Conservation (phyloP, 495 filamentous ascomycete genomes). For the Aspergillus sclerotioniger region DNA sequence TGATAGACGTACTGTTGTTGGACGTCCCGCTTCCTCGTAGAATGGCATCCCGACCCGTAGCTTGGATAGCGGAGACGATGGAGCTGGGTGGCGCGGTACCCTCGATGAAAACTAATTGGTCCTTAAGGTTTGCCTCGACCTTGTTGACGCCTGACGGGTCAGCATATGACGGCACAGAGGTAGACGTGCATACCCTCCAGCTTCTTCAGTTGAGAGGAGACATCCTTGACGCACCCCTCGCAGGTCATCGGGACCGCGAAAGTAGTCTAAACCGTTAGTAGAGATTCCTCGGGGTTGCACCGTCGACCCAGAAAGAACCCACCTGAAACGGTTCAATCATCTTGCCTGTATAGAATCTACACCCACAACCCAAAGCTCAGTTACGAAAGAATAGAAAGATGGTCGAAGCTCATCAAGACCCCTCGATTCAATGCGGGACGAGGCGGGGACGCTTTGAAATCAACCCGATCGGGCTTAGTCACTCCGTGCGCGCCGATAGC, state of each 20-base stretch:
- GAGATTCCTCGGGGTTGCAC: constrained; percentile 1
- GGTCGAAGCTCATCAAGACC: constrained; percentile 5
- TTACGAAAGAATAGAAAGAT: constrained; percentile 2
- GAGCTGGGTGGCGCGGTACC: constrained; percentile 75
- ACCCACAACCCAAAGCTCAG: not conserved
- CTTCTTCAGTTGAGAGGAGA: constrained; percentile 71
- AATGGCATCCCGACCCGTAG: constrained; percentile 90
- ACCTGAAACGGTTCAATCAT: constrained; percentile 63
- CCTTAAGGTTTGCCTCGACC: constrained; percentile 47
- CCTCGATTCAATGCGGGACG: constrained; percentile 5
- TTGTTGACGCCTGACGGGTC: constrained; percentile 42
- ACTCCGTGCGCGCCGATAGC: constrained; percentile 28
- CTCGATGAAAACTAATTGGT: constrained; percentile 47
- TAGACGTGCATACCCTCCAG: constrained; percentile 55
- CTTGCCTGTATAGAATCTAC: constrained; percentile 20
- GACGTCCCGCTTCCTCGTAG: constrained; percentile 82
- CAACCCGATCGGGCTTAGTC: constrained; percentile 19
- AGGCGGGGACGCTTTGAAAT: constrained; percentile 41
- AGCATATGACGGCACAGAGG: constrained; percentile 8
- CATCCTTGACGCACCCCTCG: constrained; percentile 78
- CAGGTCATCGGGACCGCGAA: constrained; percentile 95
- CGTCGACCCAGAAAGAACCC: constrained; percentile 13
- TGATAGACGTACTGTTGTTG: constrained; percentile 60
- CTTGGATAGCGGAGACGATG: constrained; percentile 84
- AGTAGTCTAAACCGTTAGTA: constrained; percentile 61